Evolutionary conservation across 345 rosid species (phyloP), one percentile per base, ranked within the genome.

Genomic region (Citrus cavaleriei): DNA sequence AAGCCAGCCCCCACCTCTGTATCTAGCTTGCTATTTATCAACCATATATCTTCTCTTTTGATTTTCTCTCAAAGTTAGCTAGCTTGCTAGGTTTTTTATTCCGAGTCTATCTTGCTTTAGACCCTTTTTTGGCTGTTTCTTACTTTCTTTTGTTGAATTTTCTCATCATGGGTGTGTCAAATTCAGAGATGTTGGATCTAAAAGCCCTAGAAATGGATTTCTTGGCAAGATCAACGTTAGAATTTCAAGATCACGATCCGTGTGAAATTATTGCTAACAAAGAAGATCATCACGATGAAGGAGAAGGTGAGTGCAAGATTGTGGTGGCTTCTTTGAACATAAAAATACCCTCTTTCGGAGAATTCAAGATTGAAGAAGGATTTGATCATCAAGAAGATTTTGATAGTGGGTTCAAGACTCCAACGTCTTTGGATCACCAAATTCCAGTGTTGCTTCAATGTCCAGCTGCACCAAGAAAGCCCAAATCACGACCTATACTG

Each of bases 381-480:
- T 10, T 42, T 42, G 49, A 42, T 42, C 14, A 12, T 42, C 49
- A 42, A 4, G 72, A 78, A 32, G 75, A 73, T 1, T 79, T 70
- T 40, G 77, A 74, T 1, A 82, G 76, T 40, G 94, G 90, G 40
- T 86, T 82, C 84, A 86, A 85, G 87, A 92, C 95, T 76, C 95
- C 98, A 40, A 91, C 86, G 42, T 89, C 90, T 54, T 63, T 60
- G 63, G 91, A 86, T 37, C 85, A 83, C 49, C 88, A 78, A 75
- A 85, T 84, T 5, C 89, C 87, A 0, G 75, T 35, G 18, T 28
- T 80, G 24, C 83, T 64, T 18, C 78, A 74, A 68, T 87, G 91
- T 21, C 97, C 97, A 51, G 90, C 91, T 61, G 90, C 97, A 14
- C 98, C 98, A 32, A 89, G 85, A 76, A 93, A 93, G 78, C 93